Evolutionary conservation across 139 green algal species (phyloP), one percentile per base, ranked within the genome.

Genomic region (Chlamydomonas schloesseri): DNA sequence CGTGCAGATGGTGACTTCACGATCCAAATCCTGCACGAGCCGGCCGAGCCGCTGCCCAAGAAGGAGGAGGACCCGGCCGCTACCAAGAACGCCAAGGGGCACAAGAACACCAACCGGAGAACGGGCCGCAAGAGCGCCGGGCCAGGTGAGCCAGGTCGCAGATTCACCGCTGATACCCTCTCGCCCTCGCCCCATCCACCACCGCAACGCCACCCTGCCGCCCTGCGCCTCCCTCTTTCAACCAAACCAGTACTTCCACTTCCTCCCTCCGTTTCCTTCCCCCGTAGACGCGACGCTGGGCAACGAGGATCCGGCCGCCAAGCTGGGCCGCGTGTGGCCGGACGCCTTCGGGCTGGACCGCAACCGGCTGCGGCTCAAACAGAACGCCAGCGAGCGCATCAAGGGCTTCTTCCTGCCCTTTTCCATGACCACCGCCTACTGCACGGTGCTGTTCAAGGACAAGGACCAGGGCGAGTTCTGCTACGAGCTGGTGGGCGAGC

Each of bases 391-490:
- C 20, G 93, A 93, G 81, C 71, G 89, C 79, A 73, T 97, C 62
- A 78, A 81, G 26, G 89, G 87, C n/a, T 89, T 85, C 62, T 98
- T 95, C 91, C 91, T 98, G 47, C 95, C 95, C 33, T 98, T 96
- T 84, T 82, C 71, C 26, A 74, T 93, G 70, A 91, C 88, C 57
- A 89, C 88, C 0, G 90, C 96, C 79, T 88, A 88, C 78, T 92
- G 86, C 89, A 91, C 90, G 24, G 82, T 96, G 17, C 34, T 94
- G 42, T 92, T 97, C 82, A 79, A 60, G 75, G 84, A 90, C 78
- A 87, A 89, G 83, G 78, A 89, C 11, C 75, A 77, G 90, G 95
- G 73, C 55, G 85, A 94, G 86, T 96, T 96, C 80, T 80, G 75
- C 26, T 95, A 95, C 73, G 93, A 96, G 92, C 85, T 97, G 53